phyloP scores from a whole-genome alignment of 106 monocot species.

The Allium fistulosum region DNA sequence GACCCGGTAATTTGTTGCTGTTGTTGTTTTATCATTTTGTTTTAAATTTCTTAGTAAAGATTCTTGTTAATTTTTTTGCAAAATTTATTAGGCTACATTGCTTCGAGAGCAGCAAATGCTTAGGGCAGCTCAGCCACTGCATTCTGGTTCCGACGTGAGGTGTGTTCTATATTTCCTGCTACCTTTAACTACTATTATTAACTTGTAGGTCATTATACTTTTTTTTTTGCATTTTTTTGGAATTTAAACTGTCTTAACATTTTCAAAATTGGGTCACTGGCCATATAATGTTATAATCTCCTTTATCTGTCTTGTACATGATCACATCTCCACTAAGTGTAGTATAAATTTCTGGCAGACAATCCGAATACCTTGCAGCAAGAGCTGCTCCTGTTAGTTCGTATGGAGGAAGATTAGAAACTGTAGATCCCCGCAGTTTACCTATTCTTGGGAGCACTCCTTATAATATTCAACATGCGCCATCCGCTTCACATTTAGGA shows the following conservation, averaged over 20 bases:
- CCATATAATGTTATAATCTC: neutral
- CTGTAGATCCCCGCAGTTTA: conserved; percentile 47
- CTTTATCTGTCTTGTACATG: conserved; percentile 4
- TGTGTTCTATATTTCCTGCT: conserved; percentile 7
- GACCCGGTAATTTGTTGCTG: conserved; percentile 38
- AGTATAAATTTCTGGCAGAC: conserved; percentile 99
- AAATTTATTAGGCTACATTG: conserved; percentile 39
- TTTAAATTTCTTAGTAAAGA: neutral
- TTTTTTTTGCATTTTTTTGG: too few relatives aligned
- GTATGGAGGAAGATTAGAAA: conserved; percentile 66
- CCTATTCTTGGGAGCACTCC: conserved; percentile 51
- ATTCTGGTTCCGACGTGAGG: conserved; percentile 71
- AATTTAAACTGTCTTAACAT: too few relatives aligned
- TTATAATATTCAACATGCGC: conserved; percentile 50
- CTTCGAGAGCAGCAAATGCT: conserved; percentile 80
- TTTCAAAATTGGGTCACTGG: too few relatives aligned
- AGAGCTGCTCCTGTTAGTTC: conserved; percentile 51
- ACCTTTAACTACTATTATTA: too few relatives aligned
- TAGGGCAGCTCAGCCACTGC: conserved; percentile 50
- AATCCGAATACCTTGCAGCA: conserved; percentile 82
- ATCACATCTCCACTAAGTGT: conserved; percentile 45
- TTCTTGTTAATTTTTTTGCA: neutral
- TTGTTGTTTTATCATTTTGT: neutral
- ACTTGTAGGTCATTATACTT: too few relatives aligned
- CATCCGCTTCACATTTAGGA: conserved; percentile 49